A percentile compares a stretch with the other conserved stretches of the same genome.
Conservation (phyloP, 176 grass and related monocot species). For the Puya raimondii region DNA sequence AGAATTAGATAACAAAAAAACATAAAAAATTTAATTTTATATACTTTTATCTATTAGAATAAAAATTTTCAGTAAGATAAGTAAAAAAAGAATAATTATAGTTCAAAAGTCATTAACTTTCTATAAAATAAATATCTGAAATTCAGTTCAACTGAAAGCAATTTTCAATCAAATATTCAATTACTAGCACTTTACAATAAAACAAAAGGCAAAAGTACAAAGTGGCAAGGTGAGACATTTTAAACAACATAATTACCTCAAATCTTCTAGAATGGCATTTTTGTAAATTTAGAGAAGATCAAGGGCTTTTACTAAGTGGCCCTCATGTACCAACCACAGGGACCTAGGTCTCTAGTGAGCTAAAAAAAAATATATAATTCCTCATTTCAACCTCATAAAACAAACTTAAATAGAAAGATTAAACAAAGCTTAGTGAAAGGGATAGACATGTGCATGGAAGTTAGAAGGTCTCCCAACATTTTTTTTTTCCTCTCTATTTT, state of each 20-base stretch:
- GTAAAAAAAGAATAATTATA: too few species aligned
- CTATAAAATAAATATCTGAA: too few species aligned
- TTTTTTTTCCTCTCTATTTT: background rate
- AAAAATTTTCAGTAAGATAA: too few species aligned
- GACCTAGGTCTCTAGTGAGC: background rate
- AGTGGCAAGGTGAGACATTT: too few species aligned
- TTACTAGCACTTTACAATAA: too few species aligned
- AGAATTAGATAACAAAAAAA: too few species aligned
- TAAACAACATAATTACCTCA: background rate
- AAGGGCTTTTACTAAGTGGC: background rate
- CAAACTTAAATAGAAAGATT: background rate
- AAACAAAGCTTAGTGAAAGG: conserved; percentile 15
- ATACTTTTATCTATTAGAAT: too few species aligned
- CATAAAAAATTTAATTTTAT: too few species aligned
- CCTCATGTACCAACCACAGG: background rate
- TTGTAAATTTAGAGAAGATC: background rate
- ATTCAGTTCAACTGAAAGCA: too few species aligned
- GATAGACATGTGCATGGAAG: conserved; percentile 45
- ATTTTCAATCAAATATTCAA: too few species aligned
- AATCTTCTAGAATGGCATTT: background rate
- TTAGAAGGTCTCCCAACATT: conserved; percentile 14
- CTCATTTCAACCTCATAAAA: background rate
- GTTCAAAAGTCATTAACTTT: too few species aligned
- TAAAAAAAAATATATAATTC: background rate
- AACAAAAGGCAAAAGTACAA: too few species aligned